Conservation (phyloP, 257 asterid species). For the Parsonsia alboflavescens region DNA sequence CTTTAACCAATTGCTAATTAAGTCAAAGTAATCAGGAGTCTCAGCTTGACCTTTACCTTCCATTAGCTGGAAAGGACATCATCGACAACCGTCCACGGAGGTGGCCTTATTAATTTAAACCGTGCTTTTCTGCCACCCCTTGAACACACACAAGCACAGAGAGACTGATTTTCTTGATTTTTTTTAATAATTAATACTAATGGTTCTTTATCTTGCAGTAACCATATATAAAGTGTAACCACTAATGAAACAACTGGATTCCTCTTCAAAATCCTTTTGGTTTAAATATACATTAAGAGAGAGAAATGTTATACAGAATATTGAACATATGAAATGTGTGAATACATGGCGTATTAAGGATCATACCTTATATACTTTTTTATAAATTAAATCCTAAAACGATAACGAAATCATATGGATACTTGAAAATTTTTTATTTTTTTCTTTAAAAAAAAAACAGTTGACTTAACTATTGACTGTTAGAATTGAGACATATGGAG, state of each 20-base stretch:
- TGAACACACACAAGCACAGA: not conserved
- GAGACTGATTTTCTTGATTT: too few species aligned
- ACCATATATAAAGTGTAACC: not conserved
- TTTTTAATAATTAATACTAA: not conserved
- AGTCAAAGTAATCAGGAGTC: not conserved
- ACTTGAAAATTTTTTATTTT: too few species aligned
- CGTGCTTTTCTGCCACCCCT: not conserved
- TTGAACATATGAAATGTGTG: too few species aligned
- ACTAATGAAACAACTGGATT: not conserved
- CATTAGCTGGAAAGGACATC: not conserved
- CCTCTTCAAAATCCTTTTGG: not conserved
- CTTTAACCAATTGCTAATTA: not conserved
- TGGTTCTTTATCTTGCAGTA: not conserved
- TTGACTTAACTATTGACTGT: too few species aligned
- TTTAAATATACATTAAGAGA: not conserved
- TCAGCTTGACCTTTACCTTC: constrained; percentile 11
- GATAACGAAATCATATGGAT: too few species aligned
- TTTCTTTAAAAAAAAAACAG: too few species aligned
- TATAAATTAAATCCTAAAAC: too few species aligned
- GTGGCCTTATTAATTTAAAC: not conserved
- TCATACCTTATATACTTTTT: too few species aligned
- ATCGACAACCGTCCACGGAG: not conserved
- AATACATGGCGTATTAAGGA: too few species aligned
- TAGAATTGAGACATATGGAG: too few species aligned
- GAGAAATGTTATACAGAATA: too few species aligned